Conservation (phyloP, 345 rosid species). For the Brassica cretica region DNA sequence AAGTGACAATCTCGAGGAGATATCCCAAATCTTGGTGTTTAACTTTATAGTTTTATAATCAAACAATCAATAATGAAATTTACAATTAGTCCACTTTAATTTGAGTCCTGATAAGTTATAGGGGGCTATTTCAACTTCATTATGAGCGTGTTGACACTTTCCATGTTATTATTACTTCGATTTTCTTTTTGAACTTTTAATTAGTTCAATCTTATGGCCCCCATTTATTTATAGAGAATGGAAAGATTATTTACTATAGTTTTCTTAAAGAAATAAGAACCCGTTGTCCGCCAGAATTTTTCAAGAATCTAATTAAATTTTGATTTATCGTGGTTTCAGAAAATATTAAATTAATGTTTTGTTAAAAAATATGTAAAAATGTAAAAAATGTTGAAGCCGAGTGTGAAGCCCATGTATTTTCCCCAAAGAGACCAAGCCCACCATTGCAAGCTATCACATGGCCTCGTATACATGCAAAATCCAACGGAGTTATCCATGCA, state of each 20-base stretch:
- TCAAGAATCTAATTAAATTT: not conserved
- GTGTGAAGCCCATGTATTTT: not conserved
- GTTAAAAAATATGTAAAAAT: not conserved
- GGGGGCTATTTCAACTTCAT: not conserved
- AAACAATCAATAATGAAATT: not conserved
- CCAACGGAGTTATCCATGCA: not conserved
- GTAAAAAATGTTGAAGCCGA: not conserved
- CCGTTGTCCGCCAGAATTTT: not conserved
- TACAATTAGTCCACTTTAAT: not conserved
- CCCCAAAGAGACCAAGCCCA: not conserved
- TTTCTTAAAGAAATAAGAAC: not conserved
- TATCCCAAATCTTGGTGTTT: conserved; percentile 25
- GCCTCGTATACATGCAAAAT: no score
- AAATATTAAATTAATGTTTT: not conserved
- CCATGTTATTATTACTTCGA: not conserved
- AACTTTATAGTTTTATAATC: conserved; percentile 9
- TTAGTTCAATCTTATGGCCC: not conserved
- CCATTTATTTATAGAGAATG: not conserved
- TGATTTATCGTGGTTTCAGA: not conserved
- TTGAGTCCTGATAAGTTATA: not conserved
- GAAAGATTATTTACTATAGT: not conserved
- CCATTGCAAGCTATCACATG: not conserved
- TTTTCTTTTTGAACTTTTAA: not conserved
- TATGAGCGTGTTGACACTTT: not conserved
- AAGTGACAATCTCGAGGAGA: conserved; percentile 26